Conservation (phyloP, 2,329 filamentous ascomycete genomes). For the Claviceps cyperi region DNA sequence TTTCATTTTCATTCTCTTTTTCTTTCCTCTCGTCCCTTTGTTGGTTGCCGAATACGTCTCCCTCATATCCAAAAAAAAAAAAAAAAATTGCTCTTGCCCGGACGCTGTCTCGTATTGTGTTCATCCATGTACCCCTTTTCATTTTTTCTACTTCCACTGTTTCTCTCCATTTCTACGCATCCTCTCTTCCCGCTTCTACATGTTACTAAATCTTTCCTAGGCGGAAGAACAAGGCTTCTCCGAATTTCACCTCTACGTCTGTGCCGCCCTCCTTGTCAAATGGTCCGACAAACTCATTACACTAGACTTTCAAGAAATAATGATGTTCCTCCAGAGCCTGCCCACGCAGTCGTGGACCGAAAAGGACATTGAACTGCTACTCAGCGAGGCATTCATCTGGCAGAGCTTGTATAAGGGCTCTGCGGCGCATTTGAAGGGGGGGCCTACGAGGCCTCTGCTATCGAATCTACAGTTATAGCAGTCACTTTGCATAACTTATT, state of each 20-base stretch:
- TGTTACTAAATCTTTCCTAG: conserved; percentile 29
- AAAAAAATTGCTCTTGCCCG: too few relatives aligned
- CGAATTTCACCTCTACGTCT: conserved; percentile 95
- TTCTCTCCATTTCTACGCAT: background rate
- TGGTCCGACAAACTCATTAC: conserved; percentile 91
- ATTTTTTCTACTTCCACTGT: background rate
- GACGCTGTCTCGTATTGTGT: too few relatives aligned
- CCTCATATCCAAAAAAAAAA: too few relatives aligned
- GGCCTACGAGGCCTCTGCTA: conserved; percentile 20
- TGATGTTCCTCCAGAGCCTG: conserved; percentile 97
- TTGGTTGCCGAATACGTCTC: too few relatives aligned
- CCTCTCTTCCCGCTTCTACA: too few relatives aligned
- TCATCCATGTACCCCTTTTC: background rate
- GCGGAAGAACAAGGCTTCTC: conserved; percentile 98
- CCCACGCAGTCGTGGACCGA: conserved; percentile 92
- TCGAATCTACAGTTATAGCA: conserved; percentile 23
- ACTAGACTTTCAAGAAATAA: conserved; percentile 97
- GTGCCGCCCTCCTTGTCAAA: conserved; percentile 93
- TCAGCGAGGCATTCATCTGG: conserved; percentile 98
- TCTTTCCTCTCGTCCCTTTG: too few relatives aligned
- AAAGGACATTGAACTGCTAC: conserved; percentile 88
- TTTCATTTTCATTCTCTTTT: too few relatives aligned
- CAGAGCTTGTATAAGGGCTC: conserved; percentile 94
- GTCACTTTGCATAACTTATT: background rate
- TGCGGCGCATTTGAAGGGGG: conserved; percentile 66